Percentiles rank a stretch among this genome's conserved stretches.
These are phyloP conservation scores for Petasospora rhodanensis DNA, from an alignment of 1,139 yeast species.

Conservation along the genomic window DNA sequence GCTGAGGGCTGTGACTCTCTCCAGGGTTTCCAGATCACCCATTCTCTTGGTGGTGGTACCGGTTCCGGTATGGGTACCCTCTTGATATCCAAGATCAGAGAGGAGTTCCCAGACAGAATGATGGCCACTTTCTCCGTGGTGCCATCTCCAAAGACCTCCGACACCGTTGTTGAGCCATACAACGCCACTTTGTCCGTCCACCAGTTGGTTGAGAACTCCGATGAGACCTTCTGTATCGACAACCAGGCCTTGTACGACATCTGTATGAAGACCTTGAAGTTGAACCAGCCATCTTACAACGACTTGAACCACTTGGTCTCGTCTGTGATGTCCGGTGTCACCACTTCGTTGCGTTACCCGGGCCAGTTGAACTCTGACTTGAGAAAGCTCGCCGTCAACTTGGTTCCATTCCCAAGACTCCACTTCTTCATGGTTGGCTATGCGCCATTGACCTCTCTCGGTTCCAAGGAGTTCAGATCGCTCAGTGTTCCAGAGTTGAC, in stretches of 20 bases:
- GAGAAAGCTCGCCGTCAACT: constrained; percentile 94
- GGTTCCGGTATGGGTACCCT: constrained; percentile 98
- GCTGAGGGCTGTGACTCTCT: constrained; percentile 96
- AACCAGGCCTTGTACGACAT: constrained; percentile 97
- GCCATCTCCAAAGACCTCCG: constrained; percentile 96
- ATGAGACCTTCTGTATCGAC: constrained; percentile 98
- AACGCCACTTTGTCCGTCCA: constrained; percentile 95
- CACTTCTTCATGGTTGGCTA: constrained; percentile 98
- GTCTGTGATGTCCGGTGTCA: constrained; percentile 94
- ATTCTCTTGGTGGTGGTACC: constrained; percentile 98
- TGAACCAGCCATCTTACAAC: constrained; percentile 80
- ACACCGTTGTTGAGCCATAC: constrained; percentile 98
- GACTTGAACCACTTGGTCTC: constrained; percentile 91
- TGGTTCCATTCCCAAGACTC: constrained; percentile 98
- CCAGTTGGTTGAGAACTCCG: constrained; percentile 95
- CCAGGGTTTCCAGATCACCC: constrained; percentile 96
- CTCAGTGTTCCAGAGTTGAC: constrained; percentile 90
- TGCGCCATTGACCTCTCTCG: constrained; percentile 90
- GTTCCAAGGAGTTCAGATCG: constrained; percentile 89
- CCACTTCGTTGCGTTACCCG: constrained; percentile 94
- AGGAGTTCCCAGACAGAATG: constrained; percentile 94
- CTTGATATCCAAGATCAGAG: constrained; percentile 72
- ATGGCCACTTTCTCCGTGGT: constrained; percentile 96
- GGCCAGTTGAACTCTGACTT: constrained; percentile 95
- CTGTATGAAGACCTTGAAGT: constrained; percentile 92